Conservation (phyloP, 148 eudicot species). For the Mesembryanthemum crystallinum region DNA sequence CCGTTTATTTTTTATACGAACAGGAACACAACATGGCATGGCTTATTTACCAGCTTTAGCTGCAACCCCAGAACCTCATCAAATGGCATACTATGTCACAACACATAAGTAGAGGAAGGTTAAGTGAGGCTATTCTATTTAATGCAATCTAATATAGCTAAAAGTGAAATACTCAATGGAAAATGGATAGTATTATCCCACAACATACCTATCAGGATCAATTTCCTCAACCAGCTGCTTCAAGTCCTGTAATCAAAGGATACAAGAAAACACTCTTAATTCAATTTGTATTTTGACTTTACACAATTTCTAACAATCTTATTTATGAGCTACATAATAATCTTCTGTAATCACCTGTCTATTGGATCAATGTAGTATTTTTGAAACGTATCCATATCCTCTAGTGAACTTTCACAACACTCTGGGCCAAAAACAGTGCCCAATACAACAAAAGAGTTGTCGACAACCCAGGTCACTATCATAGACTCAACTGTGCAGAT, state of each 20-base stretch:
- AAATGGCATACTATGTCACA: not conserved
- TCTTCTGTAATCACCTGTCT: not conserved
- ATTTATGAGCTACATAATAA: not conserved
- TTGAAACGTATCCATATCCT: no score
- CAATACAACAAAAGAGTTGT: not conserved
- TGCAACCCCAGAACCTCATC: no score
- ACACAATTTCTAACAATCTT: no score
- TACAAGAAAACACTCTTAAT: not conserved
- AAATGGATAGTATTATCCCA: not conserved
- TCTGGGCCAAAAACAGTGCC: not conserved
- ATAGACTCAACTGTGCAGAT: constrained; percentile 3
- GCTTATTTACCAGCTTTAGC: no score
- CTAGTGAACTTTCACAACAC: not conserved
- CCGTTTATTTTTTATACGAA: no score
- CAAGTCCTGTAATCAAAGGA: not conserved
- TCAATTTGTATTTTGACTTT: not conserved
- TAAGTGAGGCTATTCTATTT: not conserved
- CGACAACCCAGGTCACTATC: constrained; percentile 3
- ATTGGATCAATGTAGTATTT: not conserved
- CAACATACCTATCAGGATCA: not conserved
- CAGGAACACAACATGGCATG: no score
- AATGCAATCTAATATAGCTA: not conserved
- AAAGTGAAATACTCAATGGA: not conserved
- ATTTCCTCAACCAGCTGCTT: not conserved
- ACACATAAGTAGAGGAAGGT: not conserved